These are phyloP conservation scores for Inonotus obliquus DNA, from an alignment of 1,284 basidiomycete species.

Conservation along the genomic window DNA sequence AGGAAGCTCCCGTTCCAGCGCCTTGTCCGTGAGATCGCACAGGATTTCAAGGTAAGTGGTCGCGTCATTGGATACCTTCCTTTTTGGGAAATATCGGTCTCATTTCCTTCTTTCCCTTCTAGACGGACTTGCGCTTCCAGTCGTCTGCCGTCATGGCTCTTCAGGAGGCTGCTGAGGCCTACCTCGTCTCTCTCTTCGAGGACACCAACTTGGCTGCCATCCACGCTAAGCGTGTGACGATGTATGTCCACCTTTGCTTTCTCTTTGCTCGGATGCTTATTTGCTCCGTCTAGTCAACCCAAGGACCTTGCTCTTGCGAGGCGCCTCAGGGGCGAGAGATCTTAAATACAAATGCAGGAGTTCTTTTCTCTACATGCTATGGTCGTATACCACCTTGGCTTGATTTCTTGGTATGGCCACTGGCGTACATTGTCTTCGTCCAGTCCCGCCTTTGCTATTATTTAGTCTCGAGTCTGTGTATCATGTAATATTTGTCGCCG, in stretches of 20 bases:
- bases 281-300: constrained; percentile 49
- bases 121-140: constrained; percentile 96
- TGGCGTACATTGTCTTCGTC: not conserved
- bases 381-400: not conserved
- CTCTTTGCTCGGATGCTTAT: constrained; percentile 22
- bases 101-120: constrained; percentile 18
- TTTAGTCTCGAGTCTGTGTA: not conserved
- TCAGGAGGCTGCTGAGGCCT: constrained; percentile 95
- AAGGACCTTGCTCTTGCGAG: constrained; percentile 88
- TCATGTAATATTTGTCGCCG: not conserved
- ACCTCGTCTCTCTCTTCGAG: constrained; percentile 94
- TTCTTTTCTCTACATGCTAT: not conserved
- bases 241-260: constrained; percentile 37
- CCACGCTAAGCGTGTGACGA: constrained; percentile 91
- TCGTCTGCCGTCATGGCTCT: constrained; percentile 94
- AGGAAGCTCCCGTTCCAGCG: constrained; percentile 96
- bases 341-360: constrained; percentile 41
- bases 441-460: not conserved
- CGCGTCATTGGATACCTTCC: constrained; percentile 24
- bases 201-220: constrained; percentile 92
- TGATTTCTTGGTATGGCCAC: not conserved
- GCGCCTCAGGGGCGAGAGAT: constrained; percentile 85
- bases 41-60: constrained; percentile 83
- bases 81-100: constrained; percentile 1
- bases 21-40: constrained; percentile 93